Conservation (phyloP, 495 filamentous ascomycete species). For the Echria macrotheca region DNA sequence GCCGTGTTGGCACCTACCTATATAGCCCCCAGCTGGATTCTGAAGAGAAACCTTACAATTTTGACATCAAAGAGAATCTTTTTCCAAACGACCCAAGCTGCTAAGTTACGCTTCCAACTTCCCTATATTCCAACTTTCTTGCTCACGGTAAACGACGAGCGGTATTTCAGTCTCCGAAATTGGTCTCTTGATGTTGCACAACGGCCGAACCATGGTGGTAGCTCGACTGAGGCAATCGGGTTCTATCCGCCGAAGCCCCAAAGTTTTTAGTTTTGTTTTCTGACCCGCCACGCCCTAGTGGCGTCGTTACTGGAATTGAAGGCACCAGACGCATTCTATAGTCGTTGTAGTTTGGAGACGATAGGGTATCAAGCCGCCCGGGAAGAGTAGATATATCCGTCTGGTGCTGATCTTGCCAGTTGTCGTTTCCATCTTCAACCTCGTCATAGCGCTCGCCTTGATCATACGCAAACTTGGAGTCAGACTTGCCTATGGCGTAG, state of each 20-base stretch:
- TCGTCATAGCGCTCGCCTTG: neutral
- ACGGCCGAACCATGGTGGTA: too few relatives aligned
- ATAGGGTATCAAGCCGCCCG: neutral
- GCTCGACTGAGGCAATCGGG: neutral
- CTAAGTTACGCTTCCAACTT: too few relatives aligned
- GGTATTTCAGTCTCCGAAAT: too few relatives aligned
- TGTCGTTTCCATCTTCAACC: neutral
- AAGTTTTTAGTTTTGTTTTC: neutral
- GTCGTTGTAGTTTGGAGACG: neutral
- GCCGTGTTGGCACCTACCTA: too few relatives aligned
- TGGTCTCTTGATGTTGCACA: too few relatives aligned
- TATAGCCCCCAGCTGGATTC: too few relatives aligned
- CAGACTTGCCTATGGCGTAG: neutral
- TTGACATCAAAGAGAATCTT: too few relatives aligned
- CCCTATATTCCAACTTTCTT: too few relatives aligned
- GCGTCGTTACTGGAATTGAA: neutral
- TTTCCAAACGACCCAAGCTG: too few relatives aligned
- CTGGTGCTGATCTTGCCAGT: neutral
- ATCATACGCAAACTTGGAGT: neutral
- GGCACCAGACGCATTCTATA: neutral
- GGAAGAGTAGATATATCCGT: neutral
- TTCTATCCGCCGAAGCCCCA: neutral
- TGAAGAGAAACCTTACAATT: too few relatives aligned
- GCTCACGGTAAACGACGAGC: too few relatives aligned
- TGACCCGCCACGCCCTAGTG: neutral